These are phyloP conservation scores for Colletotrichum viniferum DNA, from an alignment of 2,329 filamentous ascomycete species.

Conservation along the genomic window DNA sequence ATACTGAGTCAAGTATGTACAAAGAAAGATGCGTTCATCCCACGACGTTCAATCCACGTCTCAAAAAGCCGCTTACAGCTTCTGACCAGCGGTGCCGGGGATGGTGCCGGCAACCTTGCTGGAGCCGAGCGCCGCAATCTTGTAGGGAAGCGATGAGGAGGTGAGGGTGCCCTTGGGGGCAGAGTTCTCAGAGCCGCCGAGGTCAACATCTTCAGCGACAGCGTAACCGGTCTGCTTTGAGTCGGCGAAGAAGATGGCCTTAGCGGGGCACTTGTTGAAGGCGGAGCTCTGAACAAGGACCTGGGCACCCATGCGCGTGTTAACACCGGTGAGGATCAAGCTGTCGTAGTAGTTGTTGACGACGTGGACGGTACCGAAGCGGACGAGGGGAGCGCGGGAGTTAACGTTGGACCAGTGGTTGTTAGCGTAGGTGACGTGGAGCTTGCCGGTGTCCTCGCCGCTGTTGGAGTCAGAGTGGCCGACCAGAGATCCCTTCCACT, in stretches of 20 bases:
- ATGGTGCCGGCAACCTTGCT: slow-evolving; percentile 45
- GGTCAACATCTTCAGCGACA: slow-evolving; percentile 39
- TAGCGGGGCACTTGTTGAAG: slow-evolving; percentile 42
- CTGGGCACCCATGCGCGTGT: slow-evolving; percentile 57
- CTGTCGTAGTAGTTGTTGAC: slow-evolving; percentile 47
- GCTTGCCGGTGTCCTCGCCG: slow-evolving; percentile 60
- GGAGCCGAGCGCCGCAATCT: slow-evolving; percentile 43
- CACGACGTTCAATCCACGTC: background rate
- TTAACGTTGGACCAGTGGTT: slow-evolving; percentile 67
- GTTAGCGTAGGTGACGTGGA: slow-evolving; percentile 64
- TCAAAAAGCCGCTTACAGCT: slow-evolving; percentile 16
- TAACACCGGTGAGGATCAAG: slow-evolving; percentile 51
- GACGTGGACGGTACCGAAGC: slow-evolving; percentile 65
- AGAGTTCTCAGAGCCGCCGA: slow-evolving; percentile 48
- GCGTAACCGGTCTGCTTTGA: slow-evolving; percentile 42
- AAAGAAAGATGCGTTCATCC: background rate
- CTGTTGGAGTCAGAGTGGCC: slow-evolving; percentile 65
- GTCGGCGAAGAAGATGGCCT: slow-evolving; percentile 37
- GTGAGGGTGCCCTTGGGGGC: slow-evolving; percentile 52
- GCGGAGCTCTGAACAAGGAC: slow-evolving; percentile 57
- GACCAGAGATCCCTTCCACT: slow-evolving; percentile 60
- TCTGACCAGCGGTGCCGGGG: slow-evolving; percentile 36
- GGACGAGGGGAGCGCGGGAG: slow-evolving; percentile 62
- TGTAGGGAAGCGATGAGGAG: slow-evolving; percentile 54
- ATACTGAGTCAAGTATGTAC: slow-evolving; percentile 16